Evolutionary conservation across 768 basidiomycete species (phyloP).

Genomic region (Mycena venus): DNA sequence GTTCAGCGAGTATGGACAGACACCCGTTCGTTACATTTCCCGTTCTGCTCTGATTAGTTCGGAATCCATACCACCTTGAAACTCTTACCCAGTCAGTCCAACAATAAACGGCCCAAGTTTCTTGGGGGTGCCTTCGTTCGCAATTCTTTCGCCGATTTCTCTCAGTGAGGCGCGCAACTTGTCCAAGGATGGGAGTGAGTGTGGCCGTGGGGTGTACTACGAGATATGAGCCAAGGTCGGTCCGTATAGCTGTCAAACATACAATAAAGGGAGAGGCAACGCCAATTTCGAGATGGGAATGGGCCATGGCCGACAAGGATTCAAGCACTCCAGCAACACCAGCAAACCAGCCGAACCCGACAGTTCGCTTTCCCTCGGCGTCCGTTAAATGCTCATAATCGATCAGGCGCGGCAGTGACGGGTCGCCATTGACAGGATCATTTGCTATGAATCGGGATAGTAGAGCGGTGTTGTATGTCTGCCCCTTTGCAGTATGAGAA

Average conservation of each 20-base stretch:
- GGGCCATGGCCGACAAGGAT: slow-evolving; percentile 82
- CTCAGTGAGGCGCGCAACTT: slow-evolving; percentile 66
- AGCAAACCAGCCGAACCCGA: slow-evolving; percentile 94
- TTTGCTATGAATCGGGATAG: slow-evolving; percentile 71
- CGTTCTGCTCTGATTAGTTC: slow-evolving; percentile 54
- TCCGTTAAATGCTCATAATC: slow-evolving; percentile 89
- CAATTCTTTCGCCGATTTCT: slow-evolving; percentile 69
- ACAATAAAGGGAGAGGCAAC: slow-evolving; percentile 89
- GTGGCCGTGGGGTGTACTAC: slow-evolving; percentile 85
- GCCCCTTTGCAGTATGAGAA: slow-evolving; percentile 92
- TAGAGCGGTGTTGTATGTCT: slow-evolving; percentile 87
- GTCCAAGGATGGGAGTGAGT: slow-evolving; percentile 74
- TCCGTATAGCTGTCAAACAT: slow-evolving; percentile 39
- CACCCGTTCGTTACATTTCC: slow-evolving; percentile 90
- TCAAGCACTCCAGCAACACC: slow-evolving; percentile 92
- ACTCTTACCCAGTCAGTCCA: slow-evolving; percentile 82
- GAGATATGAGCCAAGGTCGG: not conserved
- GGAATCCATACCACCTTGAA: not conserved
- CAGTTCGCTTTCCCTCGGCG: slow-evolving; percentile 76
- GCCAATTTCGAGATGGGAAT: slow-evolving; percentile 83
- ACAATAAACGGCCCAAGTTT: slow-evolving; percentile 83
- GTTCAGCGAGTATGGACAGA: slow-evolving; percentile 76
- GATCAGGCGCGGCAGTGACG: slow-evolving; percentile 66
- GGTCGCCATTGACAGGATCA: slow-evolving; percentile 2
- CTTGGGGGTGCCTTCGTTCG: slow-evolving; percentile 68